phyloP scores from a whole-genome alignment of 768 basidiomycete species.

The Auriculariales sp. region DNA sequence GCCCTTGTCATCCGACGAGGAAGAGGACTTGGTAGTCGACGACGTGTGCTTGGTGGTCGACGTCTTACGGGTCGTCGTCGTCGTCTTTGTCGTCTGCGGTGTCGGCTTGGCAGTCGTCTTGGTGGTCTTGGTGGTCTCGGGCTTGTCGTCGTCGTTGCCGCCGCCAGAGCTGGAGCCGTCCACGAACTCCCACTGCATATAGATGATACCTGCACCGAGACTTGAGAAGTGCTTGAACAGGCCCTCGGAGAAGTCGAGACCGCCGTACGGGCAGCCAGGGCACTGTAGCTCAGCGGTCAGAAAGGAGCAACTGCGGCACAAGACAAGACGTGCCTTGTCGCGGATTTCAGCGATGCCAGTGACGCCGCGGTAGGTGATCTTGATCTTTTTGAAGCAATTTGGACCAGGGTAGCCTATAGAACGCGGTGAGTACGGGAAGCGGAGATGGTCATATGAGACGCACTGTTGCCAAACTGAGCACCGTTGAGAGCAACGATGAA shows the following conservation, averaged over 20 bases:
- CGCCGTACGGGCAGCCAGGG: slow-evolving; percentile 47
- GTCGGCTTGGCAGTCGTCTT: slow-evolving; percentile 11
- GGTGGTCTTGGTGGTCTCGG: slow-evolving; percentile 8
- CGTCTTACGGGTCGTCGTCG: neutral
- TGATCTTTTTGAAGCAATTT: slow-evolving; percentile 45
- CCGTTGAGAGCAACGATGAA: slow-evolving; percentile 41
- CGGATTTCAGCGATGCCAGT: slow-evolving; percentile 40
- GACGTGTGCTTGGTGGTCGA: neutral
- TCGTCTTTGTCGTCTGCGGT: neutral
- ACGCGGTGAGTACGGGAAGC: neutral
- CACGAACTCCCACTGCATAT: slow-evolving; percentile 40
- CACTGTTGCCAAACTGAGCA: slow-evolving; percentile 4
- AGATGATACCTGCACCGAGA: slow-evolving; percentile 35
- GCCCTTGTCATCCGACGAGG: neutral
- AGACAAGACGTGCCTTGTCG: slow-evolving; percentile 37
- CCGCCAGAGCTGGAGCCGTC: slow-evolving; percentile 27
- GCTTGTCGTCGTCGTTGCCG: slow-evolving; percentile 13
- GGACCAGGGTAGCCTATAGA: slow-evolving; percentile 42
- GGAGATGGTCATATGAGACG: neutral
- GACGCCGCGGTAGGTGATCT: slow-evolving; percentile 47
- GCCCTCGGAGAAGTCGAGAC: slow-evolving; percentile 52
- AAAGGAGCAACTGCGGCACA: neutral
- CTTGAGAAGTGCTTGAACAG: slow-evolving; percentile 50
- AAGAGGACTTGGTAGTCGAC: neutral
- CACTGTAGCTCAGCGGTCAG: slow-evolving; percentile 26